Evolutionary conservation across 1,139 yeast genomes (phyloP).

Genomic region (Yamadazyma atmosphaerica): DNA sequence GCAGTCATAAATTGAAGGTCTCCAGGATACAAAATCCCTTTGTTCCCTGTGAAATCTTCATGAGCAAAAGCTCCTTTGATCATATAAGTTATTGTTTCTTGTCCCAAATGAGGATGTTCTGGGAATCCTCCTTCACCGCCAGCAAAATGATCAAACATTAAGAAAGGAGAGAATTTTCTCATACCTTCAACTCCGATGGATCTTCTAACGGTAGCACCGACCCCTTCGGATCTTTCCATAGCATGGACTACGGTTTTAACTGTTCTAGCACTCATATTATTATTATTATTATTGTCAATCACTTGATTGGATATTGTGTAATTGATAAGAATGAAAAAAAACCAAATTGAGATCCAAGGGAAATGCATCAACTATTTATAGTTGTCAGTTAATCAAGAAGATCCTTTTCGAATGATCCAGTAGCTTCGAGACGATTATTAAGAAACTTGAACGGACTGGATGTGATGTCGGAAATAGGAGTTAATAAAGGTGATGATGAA

Average conservation of each 20-base stretch:
- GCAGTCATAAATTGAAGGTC: constrained; percentile 96
- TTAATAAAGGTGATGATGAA: neutral
- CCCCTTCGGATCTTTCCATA: constrained; percentile 80
- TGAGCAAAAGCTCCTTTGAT: constrained; percentile 80
- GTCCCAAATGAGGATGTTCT: constrained; percentile 92
- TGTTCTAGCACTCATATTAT: constrained; percentile 39
- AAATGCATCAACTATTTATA: constrained; percentile 2
- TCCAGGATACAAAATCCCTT: constrained; percentile 78
- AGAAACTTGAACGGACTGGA: neutral
- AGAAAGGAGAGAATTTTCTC: constrained; percentile 79
- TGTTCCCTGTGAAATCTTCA: constrained; percentile 86
- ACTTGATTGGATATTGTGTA: neutral
- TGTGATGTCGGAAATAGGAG: neutral
- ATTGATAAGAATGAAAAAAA: neutral
- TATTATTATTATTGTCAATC: neutral
- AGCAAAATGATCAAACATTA: constrained; percentile 79
- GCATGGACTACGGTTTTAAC: constrained; percentile 64
- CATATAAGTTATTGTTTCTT: constrained; percentile 81
- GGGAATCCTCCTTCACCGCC: constrained; percentile 74
- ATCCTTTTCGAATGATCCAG: neutral
- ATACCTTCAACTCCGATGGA: constrained; percentile 70
- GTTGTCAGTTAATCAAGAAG: neutral
- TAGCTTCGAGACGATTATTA: neutral
- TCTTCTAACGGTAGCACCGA: constrained; percentile 81
- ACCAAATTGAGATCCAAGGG: neutral